Conservation (phyloP, 2,329 filamentous ascomycete species). For the Aureobasidium melanogenum region DNA sequence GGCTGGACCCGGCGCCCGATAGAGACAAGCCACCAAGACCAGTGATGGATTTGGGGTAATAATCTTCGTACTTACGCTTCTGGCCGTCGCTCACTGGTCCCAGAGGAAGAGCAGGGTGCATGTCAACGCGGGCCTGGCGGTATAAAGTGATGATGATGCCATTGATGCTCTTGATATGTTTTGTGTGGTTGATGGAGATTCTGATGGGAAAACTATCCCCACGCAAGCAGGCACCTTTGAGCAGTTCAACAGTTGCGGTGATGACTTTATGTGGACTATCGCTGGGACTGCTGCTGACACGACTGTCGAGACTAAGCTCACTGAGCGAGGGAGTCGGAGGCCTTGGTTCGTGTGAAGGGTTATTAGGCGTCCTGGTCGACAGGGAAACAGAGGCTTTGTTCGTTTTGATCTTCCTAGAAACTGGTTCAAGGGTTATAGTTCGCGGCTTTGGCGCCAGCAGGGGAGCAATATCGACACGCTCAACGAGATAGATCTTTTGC, state of each 20-base stretch:
- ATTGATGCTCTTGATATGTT: constrained; percentile 80
- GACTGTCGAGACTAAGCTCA: constrained; percentile 38
- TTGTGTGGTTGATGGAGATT: constrained; percentile 78
- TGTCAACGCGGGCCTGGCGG: constrained; percentile 82
- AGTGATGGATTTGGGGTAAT: constrained; percentile 78
- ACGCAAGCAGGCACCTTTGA: constrained; percentile 73
- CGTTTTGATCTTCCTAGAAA: constrained; percentile 60
- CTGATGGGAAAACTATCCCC: constrained; percentile 75
- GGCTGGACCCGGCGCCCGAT: constrained; percentile 75
- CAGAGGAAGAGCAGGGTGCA: constrained; percentile 55
- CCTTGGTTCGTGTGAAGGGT: constrained; percentile 10
- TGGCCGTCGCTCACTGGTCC: constrained; percentile 56
- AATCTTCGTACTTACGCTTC: constrained; percentile 68
- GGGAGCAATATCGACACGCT: constrained; percentile 75
- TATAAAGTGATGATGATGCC: constrained; percentile 91
- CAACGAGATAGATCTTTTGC: constrained; percentile 67
- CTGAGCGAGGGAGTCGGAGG: constrained; percentile 22
- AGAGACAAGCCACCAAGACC: constrained; percentile 80
- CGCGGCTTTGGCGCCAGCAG: constrained; percentile 67
- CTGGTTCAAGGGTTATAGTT: constrained; percentile 78
- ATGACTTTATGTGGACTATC: constrained; percentile 64
- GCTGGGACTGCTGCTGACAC: constrained; percentile 54
- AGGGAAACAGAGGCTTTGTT: constrained; percentile 33
- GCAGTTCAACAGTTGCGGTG: constrained; percentile 73
- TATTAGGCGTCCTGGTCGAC: constrained; percentile 17